Evolutionary conservation across 2,329 filamentous ascomycete genomes (phyloP), one percentile per base, ranked within the genome.

Genomic region (Ceratocystis smalleyi): DNA sequence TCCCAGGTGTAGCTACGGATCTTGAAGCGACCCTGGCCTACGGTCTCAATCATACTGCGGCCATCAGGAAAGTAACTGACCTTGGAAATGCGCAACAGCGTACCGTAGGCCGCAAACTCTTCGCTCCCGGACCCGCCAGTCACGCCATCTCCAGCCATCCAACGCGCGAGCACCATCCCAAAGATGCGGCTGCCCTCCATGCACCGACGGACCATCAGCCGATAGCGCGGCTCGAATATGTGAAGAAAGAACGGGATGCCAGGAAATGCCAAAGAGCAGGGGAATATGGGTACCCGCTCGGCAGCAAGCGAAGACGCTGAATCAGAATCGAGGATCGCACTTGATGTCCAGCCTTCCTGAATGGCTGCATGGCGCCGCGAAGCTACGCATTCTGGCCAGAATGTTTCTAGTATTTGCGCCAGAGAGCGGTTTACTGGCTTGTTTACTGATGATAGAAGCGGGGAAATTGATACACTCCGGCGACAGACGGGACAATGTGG

Each of bases 141-240:
- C 1, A 69, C 57, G 1, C 68, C 63, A 75, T 77, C 65, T 68
- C 72, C 59, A 75, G 82, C 76, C 64, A 65, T 65, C 59, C 64
- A 62, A 68, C 86, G 88, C 67, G 85, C 84, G 70, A 89, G 80
- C 19, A 95, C 81, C 88, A 96, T 95, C 27, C 91, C 91, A 70
- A 96, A 96, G 27, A 83, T 88, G 15, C 83, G 78, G 67, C 87
- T 83, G 0, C 84, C 83, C 67, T 91, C 86, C 63, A 95, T 77
- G 0, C 84, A 87, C 43, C 90, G 83, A 59, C 87, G 81, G 45
- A 96, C 86, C 89, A 96, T 94, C n/a, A 94, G 78, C 6, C 89
- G 83, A 72, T 96, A 96, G 5, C 88, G 82, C n/a, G 89, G 88
- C 72, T 96, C 91, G 71, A 95, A 96, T n/a, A 96, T 83, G 70